Conservation (phyloP, 495 filamentous ascomycete species). For the Choiromyces venosus region DNA sequence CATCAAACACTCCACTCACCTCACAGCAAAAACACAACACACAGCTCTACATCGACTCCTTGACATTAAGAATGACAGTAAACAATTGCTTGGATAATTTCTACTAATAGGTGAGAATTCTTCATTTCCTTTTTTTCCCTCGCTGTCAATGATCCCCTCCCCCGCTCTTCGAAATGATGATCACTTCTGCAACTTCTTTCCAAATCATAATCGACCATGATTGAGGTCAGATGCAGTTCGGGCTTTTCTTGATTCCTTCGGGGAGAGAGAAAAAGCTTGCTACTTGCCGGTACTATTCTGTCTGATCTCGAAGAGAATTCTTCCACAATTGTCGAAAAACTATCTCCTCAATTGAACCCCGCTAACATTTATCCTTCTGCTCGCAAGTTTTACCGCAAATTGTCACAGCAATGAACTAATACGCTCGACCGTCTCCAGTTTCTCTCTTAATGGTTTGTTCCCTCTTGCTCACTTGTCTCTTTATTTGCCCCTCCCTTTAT, state of each 20-base stretch:
- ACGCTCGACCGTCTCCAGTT: neutral
- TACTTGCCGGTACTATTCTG: constrained; percentile 44
- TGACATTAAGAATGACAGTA: neutral
- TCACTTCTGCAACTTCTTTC: constrained; percentile 43
- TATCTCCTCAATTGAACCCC: neutral
- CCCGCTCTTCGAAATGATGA: constrained; percentile 37
- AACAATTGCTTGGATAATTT: neutral
- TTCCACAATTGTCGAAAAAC: neutral
- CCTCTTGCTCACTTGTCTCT: neutral
- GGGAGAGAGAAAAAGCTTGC: constrained; percentile 23
- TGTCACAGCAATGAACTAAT: neutral
- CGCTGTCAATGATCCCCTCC: neutral
- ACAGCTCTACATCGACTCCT: neutral
- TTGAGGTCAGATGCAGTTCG: constrained; percentile 40
- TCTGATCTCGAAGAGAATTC: constrained; percentile 33
- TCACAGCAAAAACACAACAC: constrained; percentile 4
- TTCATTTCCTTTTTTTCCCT: neutral
- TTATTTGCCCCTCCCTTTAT: neutral
- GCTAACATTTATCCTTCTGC: constrained; percentile 8
- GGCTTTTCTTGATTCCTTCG: constrained; percentile 20
- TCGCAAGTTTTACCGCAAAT: constrained; percentile 7
- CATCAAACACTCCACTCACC: constrained; percentile 6
- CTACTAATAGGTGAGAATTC: constrained; percentile 15
- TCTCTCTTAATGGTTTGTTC: constrained; percentile 23
- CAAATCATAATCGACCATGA: constrained; percentile 43